These are phyloP conservation scores for Exophiala calicioides DNA, from an alignment of 2,329 filamentous ascomycete species.

Conservation along the genomic window DNA sequence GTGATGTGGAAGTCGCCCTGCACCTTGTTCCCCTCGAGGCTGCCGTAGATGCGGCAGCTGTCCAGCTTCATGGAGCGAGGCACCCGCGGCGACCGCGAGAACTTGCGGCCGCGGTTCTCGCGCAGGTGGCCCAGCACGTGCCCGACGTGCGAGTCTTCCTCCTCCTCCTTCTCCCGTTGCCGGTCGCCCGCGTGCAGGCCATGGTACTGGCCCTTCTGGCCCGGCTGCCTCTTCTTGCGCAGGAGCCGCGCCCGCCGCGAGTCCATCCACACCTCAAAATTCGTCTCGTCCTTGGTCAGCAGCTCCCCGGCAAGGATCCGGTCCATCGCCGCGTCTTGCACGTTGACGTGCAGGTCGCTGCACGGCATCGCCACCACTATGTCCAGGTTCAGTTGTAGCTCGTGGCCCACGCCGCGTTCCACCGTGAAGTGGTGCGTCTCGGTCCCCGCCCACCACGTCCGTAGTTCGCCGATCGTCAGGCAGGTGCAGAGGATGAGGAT, in stretches of 20 bases:
- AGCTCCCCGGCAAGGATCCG: constrained; percentile 78
- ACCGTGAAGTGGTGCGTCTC: constrained; percentile 91
- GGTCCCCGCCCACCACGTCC: constrained; percentile 78
- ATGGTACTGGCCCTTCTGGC: constrained; percentile 55
- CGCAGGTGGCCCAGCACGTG: constrained; percentile 79
- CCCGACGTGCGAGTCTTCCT: constrained; percentile 80
- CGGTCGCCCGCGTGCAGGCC: constrained; percentile 65
- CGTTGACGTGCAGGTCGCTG: constrained; percentile 86
- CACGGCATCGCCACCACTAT: constrained; percentile 89
- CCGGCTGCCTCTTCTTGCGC: constrained; percentile 56
- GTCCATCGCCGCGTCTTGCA: constrained; percentile 93
- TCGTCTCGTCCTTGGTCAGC: constrained; percentile 74
- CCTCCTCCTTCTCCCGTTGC: constrained; percentile 48
- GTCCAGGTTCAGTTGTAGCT: constrained; percentile 92
- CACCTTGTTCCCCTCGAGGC: constrained; percentile 89
- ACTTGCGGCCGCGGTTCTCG: constrained; percentile 65
- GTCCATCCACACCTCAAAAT: constrained; percentile 71
- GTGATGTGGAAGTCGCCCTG: constrained; percentile 99
- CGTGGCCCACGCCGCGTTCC: constrained; percentile 84
- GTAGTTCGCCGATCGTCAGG: constrained; percentile 75
- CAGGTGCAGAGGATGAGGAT: constrained; percentile 73
- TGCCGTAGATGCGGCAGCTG: constrained; percentile 87
- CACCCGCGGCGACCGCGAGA: constrained; percentile 72
- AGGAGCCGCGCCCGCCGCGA: constrained; percentile 41
- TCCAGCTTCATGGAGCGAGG: constrained; percentile 59